Conservation (phyloP, 1,284 basidiomycete species). For the Amylostereum areolatum region DNA sequence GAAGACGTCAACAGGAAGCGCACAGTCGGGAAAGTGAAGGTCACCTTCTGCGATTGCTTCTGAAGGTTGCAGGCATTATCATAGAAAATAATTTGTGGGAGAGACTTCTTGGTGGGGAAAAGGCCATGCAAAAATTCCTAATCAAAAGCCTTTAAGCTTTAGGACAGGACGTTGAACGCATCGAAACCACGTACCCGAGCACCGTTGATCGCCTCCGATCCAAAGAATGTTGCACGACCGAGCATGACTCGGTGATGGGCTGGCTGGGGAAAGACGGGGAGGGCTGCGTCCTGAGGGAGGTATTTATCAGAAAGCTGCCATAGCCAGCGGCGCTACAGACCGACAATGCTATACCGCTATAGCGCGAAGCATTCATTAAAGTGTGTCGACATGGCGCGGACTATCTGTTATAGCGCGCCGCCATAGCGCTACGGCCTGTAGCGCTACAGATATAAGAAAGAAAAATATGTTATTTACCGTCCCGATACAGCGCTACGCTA, state of each 20-base stretch:
- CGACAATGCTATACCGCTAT: no score
- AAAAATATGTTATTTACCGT: no score
- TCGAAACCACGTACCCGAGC: conserved; percentile 12
- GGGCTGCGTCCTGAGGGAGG: no score
- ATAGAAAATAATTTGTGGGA: conserved; percentile 22
- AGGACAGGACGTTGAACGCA: not conserved
- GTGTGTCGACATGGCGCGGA: no score
- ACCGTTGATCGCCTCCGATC: conserved; percentile 5
- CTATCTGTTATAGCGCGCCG: no score
- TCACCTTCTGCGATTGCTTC: conserved; percentile 15
- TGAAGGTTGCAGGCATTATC: conserved; percentile 31
- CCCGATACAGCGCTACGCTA: no score
- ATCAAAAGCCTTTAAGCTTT: not conserved
- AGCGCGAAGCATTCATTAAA: no score
- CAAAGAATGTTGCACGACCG: conserved; percentile 9
- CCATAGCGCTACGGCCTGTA: no score
- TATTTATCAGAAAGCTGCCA: no score
- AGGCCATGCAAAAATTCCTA: conserved; percentile 1
- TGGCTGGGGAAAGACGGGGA: no score
- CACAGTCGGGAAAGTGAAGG: conserved; percentile 19
- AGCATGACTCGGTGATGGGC: conserved; percentile 21
- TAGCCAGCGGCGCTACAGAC: no score
- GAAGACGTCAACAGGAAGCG: conserved; percentile 33
- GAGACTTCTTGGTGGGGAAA: conserved; percentile 9
- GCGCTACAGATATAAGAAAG: no score